Evolutionary conservation across 2,329 filamentous ascomycete species (phyloP), one percentile per base, ranked within the genome.

Genomic region (Dactylellina parvicollis): DNA sequence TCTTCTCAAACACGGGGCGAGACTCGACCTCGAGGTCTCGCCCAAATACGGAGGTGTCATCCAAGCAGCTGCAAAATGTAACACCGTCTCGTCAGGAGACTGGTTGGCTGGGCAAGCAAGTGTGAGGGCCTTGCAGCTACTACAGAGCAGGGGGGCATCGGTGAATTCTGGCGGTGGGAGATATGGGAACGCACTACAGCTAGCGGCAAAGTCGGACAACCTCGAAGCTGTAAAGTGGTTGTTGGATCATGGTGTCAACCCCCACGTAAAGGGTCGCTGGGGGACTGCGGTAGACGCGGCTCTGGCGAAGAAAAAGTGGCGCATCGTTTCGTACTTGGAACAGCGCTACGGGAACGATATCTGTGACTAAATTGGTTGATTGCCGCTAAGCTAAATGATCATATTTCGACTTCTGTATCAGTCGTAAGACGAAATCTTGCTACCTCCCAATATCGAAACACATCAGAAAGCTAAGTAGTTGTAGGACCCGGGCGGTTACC

Each of bases 311-410:
- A 42, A 65, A 32, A 65, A 55, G 4, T 72, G 67, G 67, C 12
- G 44, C 7, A 44, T 72, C 10, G 46, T 60, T 12, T 65, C 67
- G 30, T 72, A 72, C 50, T 38, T 65, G 16, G 67, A 72, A 26
- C 67, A 65, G 30, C 66, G 50, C n/a, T 72, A 64, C 24, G 59
- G 66, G 4, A 64, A n/a, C n/a, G n/a, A n/a, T n/a, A n/a, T n/a
- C n/a, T n/a, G n/a, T n/a, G n/a, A n/a, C n/a, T n/a, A n/a, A n/a
- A n/a, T n/a, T n/a, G n/a, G n/a, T n/a, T n/a, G n/a, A n/a, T n/a
- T n/a, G n/a, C n/a, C n/a, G n/a, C n/a, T n/a, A n/a, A n/a, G n/a
- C n/a, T n/a, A n/a, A n/a, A n/a, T n/a, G n/a, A n/a, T n/a, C n/a
- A n/a, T n/a, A n/a, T n/a, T n/a, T n/a, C n/a, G n/a, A n/a, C n/a